Conservation (phyloP, 225 moss, liverwort and hornwort species). For the Anthoceros angustus region DNA sequence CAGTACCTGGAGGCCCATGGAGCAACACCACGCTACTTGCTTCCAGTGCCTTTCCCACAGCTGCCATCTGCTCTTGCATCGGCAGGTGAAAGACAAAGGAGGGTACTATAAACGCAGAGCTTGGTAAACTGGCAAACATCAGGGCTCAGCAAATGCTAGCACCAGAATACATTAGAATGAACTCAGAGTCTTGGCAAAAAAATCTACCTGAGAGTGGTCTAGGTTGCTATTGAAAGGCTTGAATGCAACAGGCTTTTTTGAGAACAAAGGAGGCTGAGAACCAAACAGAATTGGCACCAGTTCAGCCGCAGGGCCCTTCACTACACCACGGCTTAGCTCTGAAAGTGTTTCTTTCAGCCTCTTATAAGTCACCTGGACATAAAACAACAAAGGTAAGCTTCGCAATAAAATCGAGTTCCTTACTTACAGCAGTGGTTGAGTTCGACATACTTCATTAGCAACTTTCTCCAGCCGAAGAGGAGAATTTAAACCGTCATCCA, state of each 20-base stretch:
- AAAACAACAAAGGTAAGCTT: conserved; percentile 4
- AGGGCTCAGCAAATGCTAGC: background rate
- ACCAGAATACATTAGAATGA: background rate
- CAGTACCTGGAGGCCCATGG: conserved; percentile 97
- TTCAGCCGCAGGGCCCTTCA: conserved; percentile 61
- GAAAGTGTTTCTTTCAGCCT: conserved; percentile 66
- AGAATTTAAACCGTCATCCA: conserved; percentile 75
- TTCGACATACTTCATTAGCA: conserved; percentile 54
- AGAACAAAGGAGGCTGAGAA: conserved; percentile 46
- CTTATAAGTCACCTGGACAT: conserved; percentile 42
- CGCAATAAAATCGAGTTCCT: background rate
- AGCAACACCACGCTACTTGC: conserved; percentile 80
- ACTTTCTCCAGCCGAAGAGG: conserved; percentile 88
- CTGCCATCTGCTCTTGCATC: conserved; percentile 78
- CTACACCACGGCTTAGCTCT: conserved; percentile 67
- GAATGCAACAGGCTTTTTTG: conserved; percentile 52
- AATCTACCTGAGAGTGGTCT: conserved; percentile 70
- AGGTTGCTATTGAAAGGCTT: conserved; percentile 62
- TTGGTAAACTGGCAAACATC: conserved; percentile 33
- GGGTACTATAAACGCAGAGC: conserved; percentile 25
- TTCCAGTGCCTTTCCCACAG: conserved; percentile 68
- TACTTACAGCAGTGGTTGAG: background rate
- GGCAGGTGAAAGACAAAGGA: conserved; percentile 13
- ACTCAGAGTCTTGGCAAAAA: conserved; percentile 2
- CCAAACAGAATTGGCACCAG: conserved; percentile 72